A percentile compares a stretch with the other conserved stretches of the same genome.
These are phyloP conservation scores for Flaveria sonorensis DNA, from an alignment of 129 eudicot genomes.

Conservation along the genomic window DNA sequence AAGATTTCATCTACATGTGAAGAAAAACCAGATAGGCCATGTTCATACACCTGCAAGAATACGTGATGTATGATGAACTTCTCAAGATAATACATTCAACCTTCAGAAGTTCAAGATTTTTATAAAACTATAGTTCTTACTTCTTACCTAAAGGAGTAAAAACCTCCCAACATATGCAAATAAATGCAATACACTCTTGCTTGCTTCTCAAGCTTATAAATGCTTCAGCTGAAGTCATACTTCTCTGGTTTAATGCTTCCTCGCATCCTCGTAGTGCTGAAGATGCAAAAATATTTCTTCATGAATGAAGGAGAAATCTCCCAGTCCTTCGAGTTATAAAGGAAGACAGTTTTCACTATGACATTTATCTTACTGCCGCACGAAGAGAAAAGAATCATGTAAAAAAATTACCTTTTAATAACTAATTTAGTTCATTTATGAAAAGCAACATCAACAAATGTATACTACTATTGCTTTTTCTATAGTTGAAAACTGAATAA, in stretches of 20 bases:
- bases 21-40: slow-evolving; percentile 63
- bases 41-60: slow-evolving; percentile 75
- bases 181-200: slow-evolving; percentile 72
- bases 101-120: not conserved
- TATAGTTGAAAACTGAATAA: too few relatives aligned
- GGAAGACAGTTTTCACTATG: too few relatives aligned
- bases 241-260: slow-evolving; percentile 83
- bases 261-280: slow-evolving; percentile 75
- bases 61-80: not conserved
- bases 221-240: slow-evolving; percentile 65
- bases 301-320: too few relatives aligned
- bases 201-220: slow-evolving; percentile 75
- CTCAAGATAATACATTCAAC: not conserved
- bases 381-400: too few relatives aligned
- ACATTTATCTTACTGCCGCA: too few relatives aligned
- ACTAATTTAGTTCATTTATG: too few relatives aligned
- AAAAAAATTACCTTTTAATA: too few relatives aligned
- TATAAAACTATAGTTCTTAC: slow-evolving; percentile 5
- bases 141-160: slow-evolving; percentile 82
- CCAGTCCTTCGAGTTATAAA: too few relatives aligned
- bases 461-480: too few relatives aligned
- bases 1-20: slow-evolving; percentile 89
- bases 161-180: slow-evolving; percentile 86
- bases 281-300: slow-evolving; percentile 64
- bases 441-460: too few relatives aligned